Conservation (phyloP, 139 green algal species). For the Nannochloris sp. region DNA sequence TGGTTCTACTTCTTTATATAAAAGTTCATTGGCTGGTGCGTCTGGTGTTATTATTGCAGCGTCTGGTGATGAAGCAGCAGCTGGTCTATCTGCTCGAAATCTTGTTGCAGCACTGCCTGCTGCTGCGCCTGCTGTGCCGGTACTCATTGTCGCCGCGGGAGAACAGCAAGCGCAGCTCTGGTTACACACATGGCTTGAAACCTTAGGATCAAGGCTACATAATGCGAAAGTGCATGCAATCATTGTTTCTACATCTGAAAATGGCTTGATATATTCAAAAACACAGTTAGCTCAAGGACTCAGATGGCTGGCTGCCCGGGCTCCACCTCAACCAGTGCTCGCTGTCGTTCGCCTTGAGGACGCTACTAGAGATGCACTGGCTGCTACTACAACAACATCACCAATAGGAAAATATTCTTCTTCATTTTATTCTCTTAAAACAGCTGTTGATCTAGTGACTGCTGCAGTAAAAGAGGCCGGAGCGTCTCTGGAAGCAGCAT, state of each 20-base stretch:
- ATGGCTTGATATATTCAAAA: not conserved
- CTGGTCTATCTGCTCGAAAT: too few relatives aligned
- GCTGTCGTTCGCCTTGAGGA: not conserved
- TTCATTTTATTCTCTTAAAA: not conserved
- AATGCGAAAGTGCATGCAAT: not conserved
- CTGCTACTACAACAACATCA: not conserved
- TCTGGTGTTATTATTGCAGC: too few relatives aligned
- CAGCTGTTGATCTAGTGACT: not conserved
- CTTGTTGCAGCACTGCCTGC: too few relatives aligned
- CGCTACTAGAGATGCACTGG: not conserved
- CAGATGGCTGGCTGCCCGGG: constrained; percentile 10
- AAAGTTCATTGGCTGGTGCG: not conserved
- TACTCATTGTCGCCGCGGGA: constrained; percentile 4
- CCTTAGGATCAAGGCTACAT: too few relatives aligned
- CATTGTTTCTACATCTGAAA: not conserved
- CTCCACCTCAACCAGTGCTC: constrained; percentile 7
- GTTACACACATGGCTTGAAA: not conserved
- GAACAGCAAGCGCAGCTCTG: not conserved
- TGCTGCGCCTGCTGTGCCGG: not conserved
- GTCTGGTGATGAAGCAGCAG: too few relatives aligned
- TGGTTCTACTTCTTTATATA: not conserved
- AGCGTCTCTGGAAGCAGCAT: constrained; percentile 3
- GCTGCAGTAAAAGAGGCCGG: not conserved
- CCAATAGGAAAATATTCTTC: not conserved
- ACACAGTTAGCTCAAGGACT: constrained; percentile 8